Conservation (phyloP, 768 basidiomycete genomes). For the Boletus sp. region DNA sequence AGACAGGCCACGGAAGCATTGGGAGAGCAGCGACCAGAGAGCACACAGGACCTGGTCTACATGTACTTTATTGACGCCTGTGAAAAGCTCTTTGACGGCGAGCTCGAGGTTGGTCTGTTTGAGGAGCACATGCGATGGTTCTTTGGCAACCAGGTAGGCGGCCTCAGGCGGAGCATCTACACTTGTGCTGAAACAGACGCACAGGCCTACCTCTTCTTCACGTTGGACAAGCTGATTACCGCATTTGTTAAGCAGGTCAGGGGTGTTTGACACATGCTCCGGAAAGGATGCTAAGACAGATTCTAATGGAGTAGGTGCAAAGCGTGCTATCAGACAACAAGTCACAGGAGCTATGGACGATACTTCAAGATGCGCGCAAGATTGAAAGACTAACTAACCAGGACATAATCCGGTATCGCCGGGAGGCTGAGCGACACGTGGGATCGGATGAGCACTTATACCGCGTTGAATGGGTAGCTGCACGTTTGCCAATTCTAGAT, state of each 20-base stretch:
- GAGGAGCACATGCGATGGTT: constrained; percentile 97
- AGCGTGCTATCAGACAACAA: constrained; percentile 80
- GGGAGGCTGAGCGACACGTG: constrained; percentile 74
- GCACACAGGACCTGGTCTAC: constrained; percentile 71
- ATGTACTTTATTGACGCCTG: constrained; percentile 84
- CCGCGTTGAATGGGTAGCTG: constrained; percentile 73
- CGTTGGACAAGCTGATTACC: constrained; percentile 87
- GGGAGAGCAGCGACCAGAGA: constrained; percentile 45
- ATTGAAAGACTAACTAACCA: constrained; percentile 52
- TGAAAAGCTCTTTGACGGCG: constrained; percentile 91
- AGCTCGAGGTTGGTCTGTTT: constrained; percentile 87
- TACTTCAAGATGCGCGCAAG: constrained; percentile 64
- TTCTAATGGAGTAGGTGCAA: constrained; percentile 61
- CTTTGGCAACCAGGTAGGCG: constrained; percentile 77
- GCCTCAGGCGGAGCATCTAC: not conserved
- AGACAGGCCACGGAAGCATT: constrained; percentile 62
- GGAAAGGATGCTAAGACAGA: not conserved
- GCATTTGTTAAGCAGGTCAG: constrained; percentile 88
- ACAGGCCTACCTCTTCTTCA: constrained; percentile 89
- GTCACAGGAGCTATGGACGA: constrained; percentile 79
- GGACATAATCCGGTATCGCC: constrained; percentile 72
- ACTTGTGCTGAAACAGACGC: constrained; percentile 26
- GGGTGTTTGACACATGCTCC: not conserved
- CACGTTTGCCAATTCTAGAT: not conserved
- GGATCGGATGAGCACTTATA: constrained; percentile 76